Evolutionary conservation across 768 basidiomycete genomes (phyloP).

Genomic region (Clavulina sp.): DNA sequence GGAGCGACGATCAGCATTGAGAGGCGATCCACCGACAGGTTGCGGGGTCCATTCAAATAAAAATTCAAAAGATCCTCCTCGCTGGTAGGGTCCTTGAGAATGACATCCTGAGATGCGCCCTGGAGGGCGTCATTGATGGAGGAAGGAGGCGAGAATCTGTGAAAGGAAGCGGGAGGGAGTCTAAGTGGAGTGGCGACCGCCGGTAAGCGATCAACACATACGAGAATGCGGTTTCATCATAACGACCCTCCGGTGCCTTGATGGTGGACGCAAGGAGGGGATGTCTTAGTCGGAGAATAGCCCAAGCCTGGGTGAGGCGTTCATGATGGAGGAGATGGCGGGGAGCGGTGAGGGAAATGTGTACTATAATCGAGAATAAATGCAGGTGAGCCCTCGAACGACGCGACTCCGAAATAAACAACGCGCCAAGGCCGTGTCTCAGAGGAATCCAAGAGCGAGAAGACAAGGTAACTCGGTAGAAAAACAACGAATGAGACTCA

Average conservation of each 20-base stretch:
- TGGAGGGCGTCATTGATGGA: slow-evolving; percentile 28
- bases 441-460: too few relatives aligned
- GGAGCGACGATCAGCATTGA: slow-evolving; percentile 36
- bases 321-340: too few relatives aligned
- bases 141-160: slow-evolving; percentile 25
- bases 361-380: too few relatives aligned
- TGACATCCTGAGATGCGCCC: slow-evolving; percentile 31
- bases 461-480: too few relatives aligned
- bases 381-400: too few relatives aligned
- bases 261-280: slow-evolving; percentile 50
- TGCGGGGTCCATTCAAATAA: slow-evolving; percentile 65
- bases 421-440: too few relatives aligned
- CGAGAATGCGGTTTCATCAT: slow-evolving; percentile 52
- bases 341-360: too few relatives aligned
- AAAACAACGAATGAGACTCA: too few relatives aligned
- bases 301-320: too few relatives aligned
- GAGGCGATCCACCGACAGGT: slow-evolving; percentile 45
- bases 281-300: slow-evolving; percentile 51
- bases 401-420: too few relatives aligned
- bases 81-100: slow-evolving; percentile 22
- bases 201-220: slow-evolving; percentile 15
- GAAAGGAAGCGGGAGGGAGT: background rate
- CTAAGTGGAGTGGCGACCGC: background rate
- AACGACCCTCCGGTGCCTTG: slow-evolving; percentile 31
- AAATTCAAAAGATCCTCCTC: slow-evolving; percentile 31